Evolutionary conservation across 371 early-diverging fungal species (phyloP), one percentile per base, ranked within the genome.

Genomic region (Batkoa obscura): DNA sequence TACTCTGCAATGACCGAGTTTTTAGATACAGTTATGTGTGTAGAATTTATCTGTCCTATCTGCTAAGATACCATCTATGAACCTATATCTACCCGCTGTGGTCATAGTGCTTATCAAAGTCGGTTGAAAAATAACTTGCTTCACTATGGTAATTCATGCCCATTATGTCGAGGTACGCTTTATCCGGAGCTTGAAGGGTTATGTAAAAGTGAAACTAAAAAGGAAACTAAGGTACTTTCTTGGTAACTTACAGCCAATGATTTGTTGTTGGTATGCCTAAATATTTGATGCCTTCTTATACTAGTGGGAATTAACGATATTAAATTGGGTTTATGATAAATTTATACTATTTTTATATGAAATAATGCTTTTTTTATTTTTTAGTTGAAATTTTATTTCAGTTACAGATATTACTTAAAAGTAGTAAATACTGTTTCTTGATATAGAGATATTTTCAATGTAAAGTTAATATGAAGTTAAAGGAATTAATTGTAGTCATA

Each of bases 61-160:
- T 71, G 68, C 31, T 64, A 75, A 65, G 69, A 73, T 34, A 68
- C 67, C 42, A 47, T 38, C 41, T 23, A 23, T 23, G 23, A 23
- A 23, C 23, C 23, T 23, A 23, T 23, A 23, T 23, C 23, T 23
- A 71, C 73, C 12, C 62, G 65, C 1, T 79, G 79, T 49, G 67
- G 73, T 0, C 81, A 81, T 63, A 75, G 72, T 47, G 68, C 67
- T 23, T 81, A 79, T 17, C 12, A 10, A 9, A 43, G 31, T 10
- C 59, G 62, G 17, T 47, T 62, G 30, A 43, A 36, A 39, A 45
- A 49, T 12, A 35, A 43, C 13, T 13, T 59, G 2, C 12, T 36
- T n/a, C 9, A 13, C 36, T 41, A 43, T 15, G 57, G 52, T 46
- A 15, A 46, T 30, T 50, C 38, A 33, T 62, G 62, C 39, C 59